A percentile compares a stretch with the other conserved stretches of the same genome.
Conservation (phyloP, 768 basidiomycete species). For the Leccinum pellstonianum region DNA sequence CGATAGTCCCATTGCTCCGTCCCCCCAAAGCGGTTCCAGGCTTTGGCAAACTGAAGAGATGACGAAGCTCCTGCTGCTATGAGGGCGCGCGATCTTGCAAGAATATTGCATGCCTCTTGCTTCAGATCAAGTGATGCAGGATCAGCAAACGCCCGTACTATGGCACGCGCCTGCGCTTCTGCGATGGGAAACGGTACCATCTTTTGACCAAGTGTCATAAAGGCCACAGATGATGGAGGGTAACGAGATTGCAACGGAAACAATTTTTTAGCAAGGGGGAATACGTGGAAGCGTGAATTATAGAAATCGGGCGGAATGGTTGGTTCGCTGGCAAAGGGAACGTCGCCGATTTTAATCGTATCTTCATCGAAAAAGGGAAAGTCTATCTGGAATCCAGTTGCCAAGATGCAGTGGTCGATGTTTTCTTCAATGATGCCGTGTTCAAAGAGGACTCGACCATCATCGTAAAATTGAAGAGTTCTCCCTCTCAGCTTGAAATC, state of each 20-base stretch:
- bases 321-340: slow-evolving; percentile 40
- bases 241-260: slow-evolving; percentile 55
- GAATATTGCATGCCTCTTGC: slow-evolving; percentile 47
- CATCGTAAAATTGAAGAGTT: slow-evolving; percentile 40
- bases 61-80: slow-evolving; percentile 32
- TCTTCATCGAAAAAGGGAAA: slow-evolving; percentile 58
- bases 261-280: slow-evolving; percentile 68
- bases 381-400: slow-evolving; percentile 69
- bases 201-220: slow-evolving; percentile 57
- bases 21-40: slow-evolving; percentile 53
- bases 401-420: slow-evolving; percentile 66
- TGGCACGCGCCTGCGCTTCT: slow-evolving; percentile 74
- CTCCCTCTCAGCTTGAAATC: slow-evolving; percentile 42
- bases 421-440: slow-evolving; percentile 54
- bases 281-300: slow-evolving; percentile 67
- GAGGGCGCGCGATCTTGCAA: slow-evolving; percentile 48
- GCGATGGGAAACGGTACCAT: slow-evolving; percentile 75
- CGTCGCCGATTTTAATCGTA: slow-evolving; percentile 37
- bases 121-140: slow-evolving; percentile 48
- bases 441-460: slow-evolving; percentile 53
- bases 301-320: slow-evolving; percentile 50
- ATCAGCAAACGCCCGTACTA: slow-evolving; percentile 52
- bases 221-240: slow-evolving; percentile 56
- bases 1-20: slow-evolving; percentile 69
- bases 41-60: slow-evolving; percentile 44